Conservation (phyloP, 768 basidiomycete species). For the Suillus occidentalis region DNA sequence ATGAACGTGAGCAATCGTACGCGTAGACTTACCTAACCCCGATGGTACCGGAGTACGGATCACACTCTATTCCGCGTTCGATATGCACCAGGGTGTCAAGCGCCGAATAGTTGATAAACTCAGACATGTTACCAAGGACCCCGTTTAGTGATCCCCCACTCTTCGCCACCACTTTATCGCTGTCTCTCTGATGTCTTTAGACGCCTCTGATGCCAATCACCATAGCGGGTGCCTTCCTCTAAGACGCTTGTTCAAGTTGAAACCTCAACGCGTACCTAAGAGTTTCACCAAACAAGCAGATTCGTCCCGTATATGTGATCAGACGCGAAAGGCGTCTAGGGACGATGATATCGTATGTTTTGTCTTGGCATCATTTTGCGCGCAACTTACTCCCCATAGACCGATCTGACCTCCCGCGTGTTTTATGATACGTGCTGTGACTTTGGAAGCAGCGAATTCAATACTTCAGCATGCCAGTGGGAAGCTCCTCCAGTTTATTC, state of each 20-base stretch:
- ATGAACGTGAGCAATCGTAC: conserved; percentile 10
- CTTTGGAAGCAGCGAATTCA: conserved; percentile 36
- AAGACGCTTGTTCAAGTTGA: conserved; percentile 19
- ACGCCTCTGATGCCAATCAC: conserved; percentile 25
- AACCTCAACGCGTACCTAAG: not conserved
- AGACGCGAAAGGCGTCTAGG: not conserved
- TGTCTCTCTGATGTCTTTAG: conserved; percentile 20
- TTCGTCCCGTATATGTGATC: not conserved
- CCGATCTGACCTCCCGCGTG: conserved; percentile 20
- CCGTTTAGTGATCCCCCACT: conserved; percentile 8
- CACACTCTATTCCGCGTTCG: conserved; percentile 21
- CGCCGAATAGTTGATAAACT: conserved; percentile 33
- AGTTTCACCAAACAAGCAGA: not conserved
- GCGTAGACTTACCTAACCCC: conserved; percentile 22
- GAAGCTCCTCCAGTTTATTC: conserved; percentile 46
- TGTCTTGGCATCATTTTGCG: not conserved
- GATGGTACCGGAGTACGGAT: conserved; percentile 30
- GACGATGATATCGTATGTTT: not conserved
- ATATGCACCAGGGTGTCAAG: conserved; percentile 14
- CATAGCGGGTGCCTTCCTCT: conserved; percentile 22
- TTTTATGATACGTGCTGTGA: conserved; percentile 45
- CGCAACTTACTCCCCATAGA: conserved; percentile 7
- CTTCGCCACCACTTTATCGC: conserved; percentile 12
- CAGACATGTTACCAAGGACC: conserved; percentile 20
- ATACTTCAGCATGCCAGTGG: conserved; percentile 28